Evolutionary conservation across 2,329 filamentous ascomycete genomes (phyloP), one percentile per base, ranked within the genome.

Genomic region (Epichloe festucae): DNA sequence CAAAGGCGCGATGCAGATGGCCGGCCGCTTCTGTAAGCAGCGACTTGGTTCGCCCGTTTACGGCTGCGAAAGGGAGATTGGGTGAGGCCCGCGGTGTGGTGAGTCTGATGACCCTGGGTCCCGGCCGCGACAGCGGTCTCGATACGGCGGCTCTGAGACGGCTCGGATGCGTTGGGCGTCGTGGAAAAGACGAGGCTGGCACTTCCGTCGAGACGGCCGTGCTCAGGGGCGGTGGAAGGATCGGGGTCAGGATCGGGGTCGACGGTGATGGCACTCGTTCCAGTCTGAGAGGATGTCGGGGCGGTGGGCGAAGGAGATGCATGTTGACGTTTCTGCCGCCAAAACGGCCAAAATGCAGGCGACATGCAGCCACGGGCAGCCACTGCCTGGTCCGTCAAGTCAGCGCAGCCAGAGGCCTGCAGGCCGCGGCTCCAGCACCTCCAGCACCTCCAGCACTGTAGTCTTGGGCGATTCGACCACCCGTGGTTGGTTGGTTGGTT

Each of bases 1-100:
- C 78, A 81, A 56, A 81, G 74, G 38, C 76, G 75, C 45, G 73
- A 72, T 21, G 74, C 68, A 4, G 71, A 69, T 34, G 71, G 66
- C 34, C 68, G 70, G 49, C 65, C 68, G 46, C 68, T 63, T 27
- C 69, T 67, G 35, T 58, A 65, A 36, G 54, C 45, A 36, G 46
- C 34, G n/a, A 35, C 15, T 14, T 36, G 5, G n/a, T 46, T 27
- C 45, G 58, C 55, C 63, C 62, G 35, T 68, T 68, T 64, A 56
- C 65, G 70, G 55, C 60, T 73, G 55, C 71, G 73, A 58, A 78
- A 76, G 56, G 73, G 62, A 19, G 63, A 57, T 23, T 53, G 50
- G 21, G 45, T 7, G n/a, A 48, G 48, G 39, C n/a, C 42, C n/a
- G 45, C n/a, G 27, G 45, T 46, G 21, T 44, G 35, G 5, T 21